Evolutionary conservation across 495 filamentous ascomycete species (phyloP), one percentile per base, ranked within the genome.

Genomic region (Penicillium dipodomyicola): DNA sequence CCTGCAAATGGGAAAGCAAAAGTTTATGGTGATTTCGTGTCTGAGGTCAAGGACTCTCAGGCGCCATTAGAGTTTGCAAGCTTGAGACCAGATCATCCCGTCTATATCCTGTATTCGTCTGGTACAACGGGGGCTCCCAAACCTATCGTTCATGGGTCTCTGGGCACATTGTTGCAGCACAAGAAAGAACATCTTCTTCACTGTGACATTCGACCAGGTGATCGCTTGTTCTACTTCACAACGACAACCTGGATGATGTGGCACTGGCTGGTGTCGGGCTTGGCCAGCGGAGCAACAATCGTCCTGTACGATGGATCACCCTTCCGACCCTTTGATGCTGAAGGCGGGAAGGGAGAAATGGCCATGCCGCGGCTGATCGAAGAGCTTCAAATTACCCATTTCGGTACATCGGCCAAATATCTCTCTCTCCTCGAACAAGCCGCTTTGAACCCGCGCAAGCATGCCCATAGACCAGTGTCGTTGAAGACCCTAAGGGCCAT

Each of bases 191-290:
- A 93, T 68, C 77, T 84, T 52, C 77, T 97, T 19, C 92, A 97
- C 70, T 87, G 87, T 65, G 86, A 88, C 25, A 84, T 97, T 61
- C 76, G 74, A 7, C 80, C 82, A 0, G 78, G 81, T 14, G 83
- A 85, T 57, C 77, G 83, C 3, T 80, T 89, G 58, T 93, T 84
- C 74, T 96, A 94, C 72, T 96, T 90, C 67, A 96, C 92, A 2
- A 96, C 92, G 3, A 86, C 84, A 29, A 95, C 92, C 4, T 94
- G 88, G 91, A 94, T 96, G 91, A 96, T 96, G 92, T 94, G 91
- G 88, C 92, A 96, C 69, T 96, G 92, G 92, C 84, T 91, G 42
- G 84, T 96, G 19, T 92, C 89, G 5, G 90, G 83, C 0, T 81
- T 96, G 9, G 87, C 90, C 11, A 84, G 82, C 51, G 92, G 91